Evolutionary conservation across 176 grass and related monocot species (phyloP).

Genomic region (Raddia distichophylla): DNA sequence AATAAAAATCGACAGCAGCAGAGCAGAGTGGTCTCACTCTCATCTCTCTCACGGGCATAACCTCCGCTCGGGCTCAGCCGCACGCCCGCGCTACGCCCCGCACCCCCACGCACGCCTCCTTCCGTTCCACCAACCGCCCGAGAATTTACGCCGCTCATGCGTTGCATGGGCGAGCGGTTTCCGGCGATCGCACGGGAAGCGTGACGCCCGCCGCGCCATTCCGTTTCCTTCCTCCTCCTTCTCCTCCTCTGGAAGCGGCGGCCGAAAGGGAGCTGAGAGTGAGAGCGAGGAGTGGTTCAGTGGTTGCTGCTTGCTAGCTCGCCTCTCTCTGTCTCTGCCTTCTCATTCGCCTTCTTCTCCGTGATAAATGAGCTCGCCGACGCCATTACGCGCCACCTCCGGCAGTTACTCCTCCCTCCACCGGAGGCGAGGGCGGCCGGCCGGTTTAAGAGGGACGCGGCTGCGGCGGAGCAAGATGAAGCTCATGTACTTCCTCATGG

Average conservation of each 20-base stretch:
- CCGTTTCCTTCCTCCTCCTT: too few species aligned
- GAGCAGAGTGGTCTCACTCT: too few species aligned
- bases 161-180: slow-evolving; percentile 34
- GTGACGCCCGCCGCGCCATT: neutral
- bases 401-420: slow-evolving; percentile 48
- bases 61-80: too few species aligned
- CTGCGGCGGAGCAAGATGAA: slow-evolving; percentile 58
- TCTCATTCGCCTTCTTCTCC: neutral
- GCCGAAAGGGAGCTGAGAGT: neutral
- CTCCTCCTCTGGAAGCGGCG: neutral
- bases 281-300: neutral
- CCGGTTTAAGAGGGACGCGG: slow-evolving; percentile 44
- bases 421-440: slow-evolving; percentile 2
- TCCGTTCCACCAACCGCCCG: slow-evolving; percentile 35
- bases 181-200: slow-evolving; percentile 39
- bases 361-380: slow-evolving; percentile 70
- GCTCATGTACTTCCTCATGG: slow-evolving; percentile 77
- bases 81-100: too few species aligned
- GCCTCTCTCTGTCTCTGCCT: neutral
- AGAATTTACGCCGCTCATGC: slow-evolving; percentile 62
- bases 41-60: too few species aligned
- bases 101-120: too few species aligned
- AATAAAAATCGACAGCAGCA: too few species aligned
- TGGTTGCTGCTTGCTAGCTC: too few species aligned
- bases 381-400: slow-evolving; percentile 45